Evolutionary conservation across 768 basidiomycete genomes (phyloP), one percentile per base, ranked within the genome.

Genomic region (Russula vinacea): DNA sequence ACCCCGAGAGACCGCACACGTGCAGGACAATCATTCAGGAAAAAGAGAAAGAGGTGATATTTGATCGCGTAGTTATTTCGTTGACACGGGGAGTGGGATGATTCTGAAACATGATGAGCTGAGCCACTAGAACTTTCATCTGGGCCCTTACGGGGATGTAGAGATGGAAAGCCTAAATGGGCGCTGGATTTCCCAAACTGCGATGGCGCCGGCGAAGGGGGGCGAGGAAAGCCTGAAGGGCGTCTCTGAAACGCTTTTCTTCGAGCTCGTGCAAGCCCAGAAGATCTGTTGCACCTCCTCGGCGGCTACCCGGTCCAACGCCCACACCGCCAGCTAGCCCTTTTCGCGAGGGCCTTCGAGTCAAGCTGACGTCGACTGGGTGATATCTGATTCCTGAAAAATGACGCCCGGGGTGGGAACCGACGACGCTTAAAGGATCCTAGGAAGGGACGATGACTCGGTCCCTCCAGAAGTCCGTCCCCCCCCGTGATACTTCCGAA

Each of bases 81-180:
- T 61, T 65, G 63, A 60, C 58, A 64, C 53, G 58, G 53, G 26
- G 50, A 53, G 58, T 55, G 64, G 58, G 55, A 40, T 65, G 64
- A 56, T 51, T 65, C 64, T 65, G 64, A 65, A 65, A 65, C 64
- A 65, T 65, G 64, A 65, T 65, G 59, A 40, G n/a, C 47, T 52
- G 59, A 56, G 64, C 64, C 64, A 65, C 64, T 65, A 65, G 64
- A 65, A 65, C 64, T 47, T 65, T 65, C 64, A 65, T 65, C 54
- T 61, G 40, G 24, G 49, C 55, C 29, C 55, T 44, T 61, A 55
- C 64, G 64, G 64, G 64, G 64, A 61, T 65, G 63, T 39, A 32
- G 59, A 61, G 32, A 51, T 51, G 49, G 64, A 65, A 65, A 65
- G 64, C 64, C 64, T 65, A 65, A 65, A 65, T 61, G 64, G 64